Evolutionary conservation across 805 yeast species (phyloP), one percentile per base, ranked within the genome.

Genomic region (Nakazawaea ambrosiae): DNA sequence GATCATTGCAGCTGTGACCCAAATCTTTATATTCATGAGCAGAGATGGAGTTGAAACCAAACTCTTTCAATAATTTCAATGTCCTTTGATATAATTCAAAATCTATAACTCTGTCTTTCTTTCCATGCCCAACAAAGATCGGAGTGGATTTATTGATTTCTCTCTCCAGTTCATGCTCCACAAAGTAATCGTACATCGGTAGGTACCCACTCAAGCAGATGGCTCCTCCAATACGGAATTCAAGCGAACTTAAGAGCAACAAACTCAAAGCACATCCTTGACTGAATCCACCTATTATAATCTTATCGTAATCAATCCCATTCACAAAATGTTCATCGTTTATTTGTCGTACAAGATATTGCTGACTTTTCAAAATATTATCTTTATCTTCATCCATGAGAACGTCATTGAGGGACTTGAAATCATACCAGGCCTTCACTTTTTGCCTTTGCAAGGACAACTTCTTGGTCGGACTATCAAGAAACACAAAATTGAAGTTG

Each of bases 191-290:
- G 16, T 28, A 26, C 26, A 40, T 18, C 4, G 43, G 37, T 12
- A 36, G 28, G 19, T 40, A 40, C 14, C 43, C 43, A 33, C 43
- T 33, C 20, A 40, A 27, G 19, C 37, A 30, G 11, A 40, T 33
- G 25, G 30, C 12, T 2, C 43, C 43, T 5, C 43, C 43, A n/a
- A 40, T 27, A 23, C 36, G 32, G 30, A 30, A 22, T 22, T 30
- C 30, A 6, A 40, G 16, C 10, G 28, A 37, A 14, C 25, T 36
- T 16, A 36, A 20, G 12, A 33, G 9, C 19, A 40, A 26, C 16
- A 40, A 18, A 29, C 40, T 29, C 30, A 40, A 36, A 8, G 43
- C 43, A 36, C 43, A 40, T 6, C 43, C 43, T 40, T 40, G 43
- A 20, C 43, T 40, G 23, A 40, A 40, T 10, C 43, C 43, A 19